Conservation (phyloP, 257 asterid species). For the Solanum medicagineum region DNA sequence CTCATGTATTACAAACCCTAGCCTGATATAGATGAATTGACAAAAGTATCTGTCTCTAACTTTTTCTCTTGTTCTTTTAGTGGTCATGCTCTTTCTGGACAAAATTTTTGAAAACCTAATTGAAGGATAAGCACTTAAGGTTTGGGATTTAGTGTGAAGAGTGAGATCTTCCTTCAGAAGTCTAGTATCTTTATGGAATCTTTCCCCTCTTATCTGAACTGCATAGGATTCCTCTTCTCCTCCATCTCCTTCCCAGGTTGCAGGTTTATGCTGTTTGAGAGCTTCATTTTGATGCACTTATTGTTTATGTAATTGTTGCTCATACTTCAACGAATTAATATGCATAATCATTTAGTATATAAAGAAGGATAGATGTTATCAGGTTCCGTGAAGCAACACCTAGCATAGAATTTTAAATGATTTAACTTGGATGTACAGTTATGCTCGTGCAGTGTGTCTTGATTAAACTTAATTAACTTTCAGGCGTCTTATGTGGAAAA, state of each 20-base stretch:
- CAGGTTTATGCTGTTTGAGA: not conserved
- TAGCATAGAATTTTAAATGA: not conserved
- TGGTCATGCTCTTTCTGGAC: not conserved
- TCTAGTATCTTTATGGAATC: not conserved
- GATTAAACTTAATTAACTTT: not conserved
- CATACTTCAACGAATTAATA: not conserved
- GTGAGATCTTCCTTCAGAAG: not conserved
- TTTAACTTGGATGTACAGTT: not conserved
- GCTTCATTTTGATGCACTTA: not conserved
- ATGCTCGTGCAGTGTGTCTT: not conserved
- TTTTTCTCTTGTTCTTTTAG: not conserved
- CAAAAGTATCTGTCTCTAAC: not conserved
- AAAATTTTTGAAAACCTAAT: not conserved
- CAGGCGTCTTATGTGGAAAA: conserved; percentile 86
- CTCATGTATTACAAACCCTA: not conserved
- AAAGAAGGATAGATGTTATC: not conserved
- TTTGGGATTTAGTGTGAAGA: not conserved
- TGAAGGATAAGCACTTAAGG: not conserved
- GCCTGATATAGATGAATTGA: not conserved
- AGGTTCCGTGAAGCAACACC: not conserved
- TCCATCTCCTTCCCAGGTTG: not conserved
- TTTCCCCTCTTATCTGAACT: not conserved
- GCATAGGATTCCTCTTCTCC: not conserved
- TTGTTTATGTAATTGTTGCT: not conserved
- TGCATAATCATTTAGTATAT: not conserved